Conservation (phyloP, 495 filamentous ascomycete genomes). For the Hyaloscypha hepaticicola region DNA sequence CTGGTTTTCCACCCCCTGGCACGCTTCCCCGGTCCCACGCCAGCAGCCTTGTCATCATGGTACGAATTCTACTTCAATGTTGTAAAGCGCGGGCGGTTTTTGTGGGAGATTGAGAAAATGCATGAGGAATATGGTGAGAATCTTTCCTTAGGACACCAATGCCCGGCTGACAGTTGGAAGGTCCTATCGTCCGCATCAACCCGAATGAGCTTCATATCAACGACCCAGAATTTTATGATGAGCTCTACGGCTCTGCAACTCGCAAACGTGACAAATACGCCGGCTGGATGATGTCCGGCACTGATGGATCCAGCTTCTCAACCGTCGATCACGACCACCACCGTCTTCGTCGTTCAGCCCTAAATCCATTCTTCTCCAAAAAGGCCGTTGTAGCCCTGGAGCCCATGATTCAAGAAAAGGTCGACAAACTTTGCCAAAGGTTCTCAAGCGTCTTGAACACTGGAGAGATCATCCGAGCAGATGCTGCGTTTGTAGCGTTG, state of each 20-base stretch:
- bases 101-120: constrained; percentile 31
- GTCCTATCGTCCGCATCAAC: constrained; percentile 60
- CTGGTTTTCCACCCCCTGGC: background rate
- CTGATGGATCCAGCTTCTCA: constrained; percentile 37
- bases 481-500: background rate
- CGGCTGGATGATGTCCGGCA: constrained; percentile 15
- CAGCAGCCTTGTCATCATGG: background rate
- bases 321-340: constrained; percentile 49
- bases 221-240: constrained; percentile 52
- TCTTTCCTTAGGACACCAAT: background rate
- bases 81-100: constrained; percentile 25
- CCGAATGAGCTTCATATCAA: constrained; percentile 55
- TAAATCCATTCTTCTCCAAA: constrained; percentile 53
- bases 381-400: constrained; percentile 40
- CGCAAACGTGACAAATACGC: constrained; percentile 21
- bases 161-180: background rate
- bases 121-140: constrained; percentile 35
- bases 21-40: background rate
- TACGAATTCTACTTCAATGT: constrained; percentile 43
- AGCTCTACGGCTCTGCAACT: constrained; percentile 40
- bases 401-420: constrained; percentile 44
- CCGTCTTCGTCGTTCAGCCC: constrained; percentile 37
- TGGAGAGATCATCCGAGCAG: background rate
- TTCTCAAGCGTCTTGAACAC: background rate
- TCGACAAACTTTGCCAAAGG: constrained; percentile 31